Base-by-base conservation (phyloP, 2,329 filamentous ascomycete genomes). In the Rhynchosporium graminicola region DNA sequence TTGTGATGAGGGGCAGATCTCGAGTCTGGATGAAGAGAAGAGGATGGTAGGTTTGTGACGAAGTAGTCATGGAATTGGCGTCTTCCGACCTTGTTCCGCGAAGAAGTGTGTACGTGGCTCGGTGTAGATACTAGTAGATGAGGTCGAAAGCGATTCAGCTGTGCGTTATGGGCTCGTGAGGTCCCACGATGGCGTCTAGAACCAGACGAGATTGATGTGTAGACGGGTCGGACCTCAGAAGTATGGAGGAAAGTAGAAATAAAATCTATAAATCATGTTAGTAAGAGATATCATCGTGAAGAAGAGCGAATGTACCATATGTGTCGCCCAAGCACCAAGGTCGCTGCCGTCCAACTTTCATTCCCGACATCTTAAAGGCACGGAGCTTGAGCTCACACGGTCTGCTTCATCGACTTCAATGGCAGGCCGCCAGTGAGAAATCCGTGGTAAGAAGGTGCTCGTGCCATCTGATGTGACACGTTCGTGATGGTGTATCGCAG, bases 1-100 rank as follows among this genome's bases (percentile, higher is more conserved):
- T 95, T 93, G 76, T 97, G 92, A 69, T 91, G 89, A 36, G 87
- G 86, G 20, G 82, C 77, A 28, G 81, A 78, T 60, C 87, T 82
- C 42, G 90, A 90, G 76, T 98, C 94, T 7, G 95, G 94, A 70
- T 97, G 91, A 50, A 97, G 83, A 3, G 93, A 97, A 13, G 92
- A 96, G 20, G 92, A 96, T 4, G 95, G 94, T 1, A 99, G 84
- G 75, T 97, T 92, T 8, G 95, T 97, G 63, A 98, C 91, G 76
- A 99, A 99, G 80, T 99, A 98, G 71, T 96, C 92, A 79, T 97
- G 92, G 76, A 98, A 98, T 46, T 67, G 45, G 20, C 71, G 70
- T 28, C 43, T 63, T 48, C 45, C 36, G 13, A 8, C n/a, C 29
- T 1, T 52, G 9, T 60, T 57, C 13, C 54, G 42, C 40, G 59